Base-by-base conservation (phyloP, 805 yeast genomes). In the Teunomyces tritomae region DNA sequence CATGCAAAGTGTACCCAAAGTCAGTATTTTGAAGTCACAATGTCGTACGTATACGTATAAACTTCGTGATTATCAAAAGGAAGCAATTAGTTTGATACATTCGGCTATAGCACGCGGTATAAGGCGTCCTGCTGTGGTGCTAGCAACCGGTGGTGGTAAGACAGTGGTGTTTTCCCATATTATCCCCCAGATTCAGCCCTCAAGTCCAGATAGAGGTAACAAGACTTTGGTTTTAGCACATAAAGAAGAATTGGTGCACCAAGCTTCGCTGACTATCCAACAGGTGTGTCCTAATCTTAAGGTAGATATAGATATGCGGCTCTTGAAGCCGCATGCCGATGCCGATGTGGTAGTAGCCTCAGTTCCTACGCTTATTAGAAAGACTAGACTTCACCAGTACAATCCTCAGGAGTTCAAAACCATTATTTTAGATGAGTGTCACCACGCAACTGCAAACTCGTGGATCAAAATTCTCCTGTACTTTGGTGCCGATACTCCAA, bases 101-200 rank as follows among this genome's bases (percentile, higher is more conserved):
- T 54, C 63, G 0, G 76, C 88, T 0, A 60, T 85, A 1, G 57
- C 65, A 0, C 28, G 55, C 2, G 83, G 84, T 1, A 55, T 64
- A 2, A 64, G 74, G 14, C 71, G 94, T 42, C 78, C 89, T 0
- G 97, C 92, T 0, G 90, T 89, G 1, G 85, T 89, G 27, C 64
- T 91, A 33, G 96, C 97, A 10, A 92, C 98, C 0, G 98, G 98
- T 0, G 94, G 96, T 9, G 98, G 98, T 4, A 91, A 91, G 57
- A 91, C 97, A 0, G 89, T 89, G 9, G 82, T 88, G 1, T 86
- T 89, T 59, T 64, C 87, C 0, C 77, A 77, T 52, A 54, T 85
- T 36, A 77, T 86, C 2, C 76, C 80, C 0, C 58, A 67, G 35
- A 62, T 80, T 5, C 50, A 58, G 36, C 74, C 77, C 0, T 39